Percentiles rank a stretch among this genome's conserved stretches.
These are phyloP conservation scores for Solanum pimpinellifolium DNA, from an alignment of 257 asterid species.

Conservation along the genomic window DNA sequence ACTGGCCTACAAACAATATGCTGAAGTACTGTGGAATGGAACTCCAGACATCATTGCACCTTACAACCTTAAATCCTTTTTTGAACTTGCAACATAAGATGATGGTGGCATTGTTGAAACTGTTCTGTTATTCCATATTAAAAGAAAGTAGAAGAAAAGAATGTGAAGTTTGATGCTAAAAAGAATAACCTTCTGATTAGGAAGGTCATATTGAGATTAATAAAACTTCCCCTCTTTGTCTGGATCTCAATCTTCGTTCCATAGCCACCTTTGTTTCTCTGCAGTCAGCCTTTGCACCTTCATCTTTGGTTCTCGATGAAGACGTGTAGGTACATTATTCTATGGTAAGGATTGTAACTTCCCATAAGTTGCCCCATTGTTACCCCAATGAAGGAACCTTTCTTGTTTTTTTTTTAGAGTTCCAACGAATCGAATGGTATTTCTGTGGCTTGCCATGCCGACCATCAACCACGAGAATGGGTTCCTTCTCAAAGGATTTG, in stretches of 20 bases:
- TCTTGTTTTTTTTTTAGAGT: background rate
- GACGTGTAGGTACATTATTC: background rate
- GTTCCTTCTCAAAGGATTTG: background rate
- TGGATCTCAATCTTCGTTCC: background rate
- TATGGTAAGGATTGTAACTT: background rate
- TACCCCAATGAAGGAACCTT: background rate
- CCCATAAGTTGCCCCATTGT: background rate
- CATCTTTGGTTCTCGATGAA: background rate
- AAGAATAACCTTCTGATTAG: background rate
- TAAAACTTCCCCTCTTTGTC: background rate
- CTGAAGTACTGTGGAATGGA: slow-evolving; percentile 34
- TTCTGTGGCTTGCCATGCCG: background rate
- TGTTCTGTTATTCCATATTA: background rate
- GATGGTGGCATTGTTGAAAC: background rate
- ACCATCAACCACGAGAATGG: background rate
- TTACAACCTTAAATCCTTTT: slow-evolving; percentile 22
- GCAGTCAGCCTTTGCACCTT: background rate
- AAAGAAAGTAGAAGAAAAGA: background rate
- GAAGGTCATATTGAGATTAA: background rate
- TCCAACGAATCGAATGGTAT: background rate
- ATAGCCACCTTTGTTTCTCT: background rate
- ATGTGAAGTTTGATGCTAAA: background rate
- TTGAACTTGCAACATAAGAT: background rate
- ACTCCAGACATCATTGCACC: slow-evolving; percentile 1
- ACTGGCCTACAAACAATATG: slow-evolving; percentile 20